These are phyloP conservation scores for Colletotrichum gloeosporioides DNA, from an alignment of 2,329 filamentous ascomycete genomes.

Conservation along the genomic window DNA sequence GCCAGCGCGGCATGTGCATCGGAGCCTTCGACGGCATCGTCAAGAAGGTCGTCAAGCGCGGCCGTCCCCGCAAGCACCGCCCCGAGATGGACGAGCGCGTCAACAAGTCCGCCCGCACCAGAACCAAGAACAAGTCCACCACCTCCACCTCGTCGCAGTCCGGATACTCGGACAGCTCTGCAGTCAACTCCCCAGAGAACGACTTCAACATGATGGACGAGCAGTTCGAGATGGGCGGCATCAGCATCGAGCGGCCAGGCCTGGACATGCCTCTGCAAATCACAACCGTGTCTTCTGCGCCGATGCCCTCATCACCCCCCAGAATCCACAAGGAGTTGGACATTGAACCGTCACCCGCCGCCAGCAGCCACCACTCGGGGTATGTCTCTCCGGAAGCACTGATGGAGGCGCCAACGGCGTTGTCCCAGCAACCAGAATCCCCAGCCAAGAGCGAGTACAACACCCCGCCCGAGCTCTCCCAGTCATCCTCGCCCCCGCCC, in stretches of 20 bases:
- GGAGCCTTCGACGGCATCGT: slow-evolving; percentile 86
- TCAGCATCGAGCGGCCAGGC: slow-evolving; percentile 18
- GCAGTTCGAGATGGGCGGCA: slow-evolving; percentile 50
- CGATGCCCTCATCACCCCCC: slow-evolving; percentile 37
- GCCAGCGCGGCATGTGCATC: slow-evolving; percentile 95
- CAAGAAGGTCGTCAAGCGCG: slow-evolving; percentile 66
- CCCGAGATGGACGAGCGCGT: slow-evolving; percentile 62
- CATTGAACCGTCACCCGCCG: slow-evolving; percentile 43
- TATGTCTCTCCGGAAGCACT: slow-evolving; percentile 55
- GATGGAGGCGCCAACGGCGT: slow-evolving; percentile 35
- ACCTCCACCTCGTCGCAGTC: slow-evolving; percentile 56
- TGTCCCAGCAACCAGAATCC: slow-evolving; percentile 44
- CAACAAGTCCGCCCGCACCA: slow-evolving; percentile 62
- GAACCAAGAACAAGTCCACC: slow-evolving; percentile 61
- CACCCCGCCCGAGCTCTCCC: slow-evolving; percentile 66
- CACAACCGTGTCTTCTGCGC: slow-evolving; percentile 51
- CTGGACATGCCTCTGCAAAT: slow-evolving; percentile 28
- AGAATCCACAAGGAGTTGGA: slow-evolving; percentile 37
- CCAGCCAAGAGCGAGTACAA: slow-evolving; percentile 62
- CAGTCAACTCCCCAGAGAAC: slow-evolving; percentile 56
- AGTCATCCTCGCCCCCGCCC: slow-evolving; percentile 62
- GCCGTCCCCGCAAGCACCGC: slow-evolving; percentile 66
- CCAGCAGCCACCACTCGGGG: slow-evolving; percentile 43
- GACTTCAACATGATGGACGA: slow-evolving; percentile 45
- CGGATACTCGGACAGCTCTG: slow-evolving; percentile 62